A percentile compares a stretch with the other conserved stretches of the same genome.
These are phyloP conservation scores for Argentina anserina DNA, from an alignment of 306 rosid species.

Conservation along the genomic window DNA sequence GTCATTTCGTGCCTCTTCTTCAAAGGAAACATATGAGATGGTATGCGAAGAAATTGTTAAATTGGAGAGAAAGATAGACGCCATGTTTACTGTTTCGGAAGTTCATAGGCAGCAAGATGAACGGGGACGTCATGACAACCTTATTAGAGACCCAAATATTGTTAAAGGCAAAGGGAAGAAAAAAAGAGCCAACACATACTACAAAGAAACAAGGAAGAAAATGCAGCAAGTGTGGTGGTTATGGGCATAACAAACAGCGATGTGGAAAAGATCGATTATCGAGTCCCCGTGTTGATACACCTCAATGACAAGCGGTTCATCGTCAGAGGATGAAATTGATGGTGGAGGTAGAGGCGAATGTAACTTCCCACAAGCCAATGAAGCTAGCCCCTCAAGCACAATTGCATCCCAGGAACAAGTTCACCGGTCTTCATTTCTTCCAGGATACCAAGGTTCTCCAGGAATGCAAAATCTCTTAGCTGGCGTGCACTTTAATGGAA, in stretches of 20 bases:
- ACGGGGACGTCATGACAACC: neutral
- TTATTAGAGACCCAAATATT: neutral
- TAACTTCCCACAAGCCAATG: too few relatives aligned
- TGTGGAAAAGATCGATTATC: neutral
- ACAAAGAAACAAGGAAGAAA: too few relatives aligned
- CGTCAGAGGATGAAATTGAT: neutral
- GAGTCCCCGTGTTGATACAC: too few relatives aligned
- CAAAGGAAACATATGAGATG: neutral
- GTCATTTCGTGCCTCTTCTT: neutral
- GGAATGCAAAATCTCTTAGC: neutral
- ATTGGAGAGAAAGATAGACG: neutral
- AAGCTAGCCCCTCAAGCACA: neutral
- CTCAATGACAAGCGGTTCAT: neutral
- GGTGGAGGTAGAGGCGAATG: too few relatives aligned
- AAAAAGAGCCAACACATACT: neutral
- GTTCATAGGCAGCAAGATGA: neutral
- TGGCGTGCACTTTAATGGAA: neutral
- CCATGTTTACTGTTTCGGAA: neutral
- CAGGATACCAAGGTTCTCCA: neutral
- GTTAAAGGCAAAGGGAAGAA: neutral
- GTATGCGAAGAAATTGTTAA: neutral
- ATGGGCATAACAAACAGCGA: neutral
- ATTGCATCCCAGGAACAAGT: neutral
- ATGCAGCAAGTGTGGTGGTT: neutral
- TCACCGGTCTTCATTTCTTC: neutral